phyloP scores from a whole-genome alignment of 1,284 basidiomycete genomes.

The Cryptococcus deneoformans region DNA sequence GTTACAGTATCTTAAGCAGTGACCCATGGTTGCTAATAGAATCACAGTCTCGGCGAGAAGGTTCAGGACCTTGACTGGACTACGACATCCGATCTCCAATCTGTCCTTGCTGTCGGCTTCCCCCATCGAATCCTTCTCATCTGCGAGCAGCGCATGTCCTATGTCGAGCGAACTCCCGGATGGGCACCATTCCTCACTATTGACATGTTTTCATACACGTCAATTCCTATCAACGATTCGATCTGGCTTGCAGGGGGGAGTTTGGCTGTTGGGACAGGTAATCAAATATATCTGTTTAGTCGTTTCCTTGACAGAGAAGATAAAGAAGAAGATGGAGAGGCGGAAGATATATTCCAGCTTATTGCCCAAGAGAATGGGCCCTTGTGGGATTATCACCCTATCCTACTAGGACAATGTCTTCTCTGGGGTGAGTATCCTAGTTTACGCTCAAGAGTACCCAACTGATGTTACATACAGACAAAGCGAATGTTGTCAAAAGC shows the following conservation, averaged over 20 bases:
- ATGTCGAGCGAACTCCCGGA: constrained; percentile 74
- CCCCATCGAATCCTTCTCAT: constrained; percentile 71
- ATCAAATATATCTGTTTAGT: constrained; percentile 68
- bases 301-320: constrained; percentile 35
- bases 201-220: constrained; percentile 67
- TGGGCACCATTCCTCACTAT: constrained; percentile 74
- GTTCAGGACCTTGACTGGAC: constrained; percentile 87
- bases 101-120: constrained; percentile 84
- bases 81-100: constrained; percentile 82
- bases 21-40: neutral
- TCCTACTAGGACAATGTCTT: constrained; percentile 85
- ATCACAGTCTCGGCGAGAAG: constrained; percentile 50
- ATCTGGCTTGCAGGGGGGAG: constrained; percentile 81
- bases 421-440: constrained; percentile 67
- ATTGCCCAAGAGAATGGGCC: constrained; percentile 79
- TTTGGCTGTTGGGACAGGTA: constrained; percentile 62
- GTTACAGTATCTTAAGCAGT: constrained; percentile 9
- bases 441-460: neutral
- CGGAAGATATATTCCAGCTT: constrained; percentile 67
- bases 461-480: constrained; percentile 55
- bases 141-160: constrained; percentile 83
- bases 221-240: constrained; percentile 74
- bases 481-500: constrained; percentile 76
- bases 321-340: constrained; percentile 19
- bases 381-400: constrained; percentile 82